Conservation (phyloP, 2,329 filamentous ascomycete genomes). For the Nothopassalora personata region DNA sequence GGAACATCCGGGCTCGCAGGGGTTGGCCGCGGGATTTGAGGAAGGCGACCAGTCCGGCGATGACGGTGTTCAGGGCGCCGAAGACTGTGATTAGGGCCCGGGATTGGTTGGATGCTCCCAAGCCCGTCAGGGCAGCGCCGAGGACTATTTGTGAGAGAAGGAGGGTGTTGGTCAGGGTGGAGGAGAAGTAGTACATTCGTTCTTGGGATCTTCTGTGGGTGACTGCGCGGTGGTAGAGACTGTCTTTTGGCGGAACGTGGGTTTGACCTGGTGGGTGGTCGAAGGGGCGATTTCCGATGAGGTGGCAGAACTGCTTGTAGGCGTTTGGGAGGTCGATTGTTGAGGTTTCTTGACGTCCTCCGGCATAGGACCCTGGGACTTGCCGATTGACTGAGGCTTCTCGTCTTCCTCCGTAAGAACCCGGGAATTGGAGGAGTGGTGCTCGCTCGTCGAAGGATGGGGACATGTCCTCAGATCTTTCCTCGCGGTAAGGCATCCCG, state of each 20-base stretch:
- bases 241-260: constrained; percentile 26
- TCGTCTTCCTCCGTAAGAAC: constrained; percentile 7
- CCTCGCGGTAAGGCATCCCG: background rate
- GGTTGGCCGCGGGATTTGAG: constrained; percentile 38
- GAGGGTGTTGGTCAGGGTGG: constrained; percentile 35
- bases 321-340: constrained; percentile 11
- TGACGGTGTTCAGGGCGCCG: constrained; percentile 38
- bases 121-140: constrained; percentile 36
- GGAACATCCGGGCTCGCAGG: constrained; percentile 38
- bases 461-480: constrained; percentile 8
- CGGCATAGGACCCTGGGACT: no score
- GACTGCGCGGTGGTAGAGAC: constrained; percentile 35
- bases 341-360: constrained; percentile 3
- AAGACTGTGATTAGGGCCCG: constrained; percentile 38
- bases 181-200: constrained; percentile 34
- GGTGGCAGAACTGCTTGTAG: constrained; percentile 36
- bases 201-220: constrained; percentile 31
- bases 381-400: background rate
- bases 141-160: constrained; percentile 38
- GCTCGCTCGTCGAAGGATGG: constrained; percentile 22
- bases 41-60: constrained; percentile 38
- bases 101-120: constrained; percentile 34
- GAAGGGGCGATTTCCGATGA: constrained; percentile 34
- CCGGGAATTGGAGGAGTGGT: constrained; percentile 28
- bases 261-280: constrained; percentile 25